phyloP scores from a whole-genome alignment of 495 filamentous ascomycete species.

The Lentithecium fluviatile region DNA sequence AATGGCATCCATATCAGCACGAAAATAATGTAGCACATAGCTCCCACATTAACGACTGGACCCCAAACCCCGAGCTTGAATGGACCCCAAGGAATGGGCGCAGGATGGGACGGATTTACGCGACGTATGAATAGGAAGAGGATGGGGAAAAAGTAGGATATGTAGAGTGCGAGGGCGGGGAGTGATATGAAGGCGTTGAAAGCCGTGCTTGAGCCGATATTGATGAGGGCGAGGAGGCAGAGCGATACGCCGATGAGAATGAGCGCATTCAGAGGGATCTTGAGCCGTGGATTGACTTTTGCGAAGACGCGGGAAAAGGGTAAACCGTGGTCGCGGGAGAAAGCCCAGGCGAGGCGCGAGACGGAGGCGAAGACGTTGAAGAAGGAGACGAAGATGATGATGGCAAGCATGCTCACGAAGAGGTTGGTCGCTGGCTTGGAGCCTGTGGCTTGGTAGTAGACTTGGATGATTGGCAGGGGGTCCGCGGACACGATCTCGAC shows the following conservation, averaged over 20 bases:
- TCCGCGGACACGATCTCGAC: constrained; percentile 40
- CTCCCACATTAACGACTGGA: constrained; percentile 46
- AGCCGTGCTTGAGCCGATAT: constrained; percentile 50
- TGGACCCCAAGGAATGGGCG: constrained; percentile 30
- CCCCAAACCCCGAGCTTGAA: constrained; percentile 42
- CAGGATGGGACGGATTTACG: constrained; percentile 34
- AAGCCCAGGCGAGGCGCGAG: constrained; percentile 58
- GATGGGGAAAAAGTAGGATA: constrained; percentile 54
- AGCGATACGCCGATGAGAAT: constrained; percentile 44
- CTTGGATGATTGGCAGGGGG: constrained; percentile 55
- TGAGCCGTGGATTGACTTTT: constrained; percentile 41
- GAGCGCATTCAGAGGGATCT: constrained; percentile 53
- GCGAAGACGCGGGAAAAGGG: constrained; percentile 54
- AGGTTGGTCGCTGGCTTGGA: constrained; percentile 48
- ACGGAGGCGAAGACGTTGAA: constrained; percentile 54
- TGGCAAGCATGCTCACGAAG: constrained; percentile 50
- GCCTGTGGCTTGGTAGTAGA: constrained; percentile 51
- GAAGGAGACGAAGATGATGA: constrained; percentile 49
- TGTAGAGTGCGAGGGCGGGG: constrained; percentile 48
- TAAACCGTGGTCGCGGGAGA: constrained; percentile 60
- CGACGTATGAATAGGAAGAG: constrained; percentile 43
- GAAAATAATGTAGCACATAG: constrained; percentile 47
- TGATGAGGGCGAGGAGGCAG: constrained; percentile 52
- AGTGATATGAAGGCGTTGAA: constrained; percentile 55
- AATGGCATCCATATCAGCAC: constrained; percentile 50